phyloP scores from a whole-genome alignment of 495 filamentous ascomycete genomes.

The Recurvomyces mirabilis region DNA sequence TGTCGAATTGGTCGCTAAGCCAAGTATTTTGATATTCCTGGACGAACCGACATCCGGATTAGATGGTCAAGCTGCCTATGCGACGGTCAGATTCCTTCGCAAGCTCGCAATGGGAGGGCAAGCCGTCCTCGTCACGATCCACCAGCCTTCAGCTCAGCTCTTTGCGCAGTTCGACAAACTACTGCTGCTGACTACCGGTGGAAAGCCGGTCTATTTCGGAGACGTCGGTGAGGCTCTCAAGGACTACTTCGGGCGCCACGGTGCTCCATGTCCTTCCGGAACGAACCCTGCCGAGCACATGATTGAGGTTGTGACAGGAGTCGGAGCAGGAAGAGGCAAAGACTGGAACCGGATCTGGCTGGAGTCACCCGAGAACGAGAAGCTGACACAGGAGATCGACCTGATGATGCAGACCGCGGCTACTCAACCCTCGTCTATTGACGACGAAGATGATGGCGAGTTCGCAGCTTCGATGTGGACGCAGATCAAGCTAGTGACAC shows the following conservation, averaged over 20 bases:
- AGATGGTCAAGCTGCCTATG: slow-evolving; percentile 18
- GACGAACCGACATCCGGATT: slow-evolving; percentile 27
- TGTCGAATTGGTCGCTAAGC: slow-evolving; percentile 22
- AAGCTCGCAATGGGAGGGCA: slow-evolving; percentile 18
- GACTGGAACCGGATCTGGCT: slow-evolving; percentile 80
- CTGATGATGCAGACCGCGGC: slow-evolving; percentile 41
- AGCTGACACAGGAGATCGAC: slow-evolving; percentile 56
- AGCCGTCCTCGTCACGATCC: slow-evolving; percentile 36
- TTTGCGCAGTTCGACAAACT: slow-evolving; percentile 84
- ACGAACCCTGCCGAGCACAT: slow-evolving; percentile 95
- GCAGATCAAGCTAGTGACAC: slow-evolving; percentile 29
- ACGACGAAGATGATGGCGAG: slow-evolving; percentile 26
- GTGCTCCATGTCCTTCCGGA: slow-evolving; percentile 57
- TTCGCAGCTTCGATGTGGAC: slow-evolving; percentile 35
- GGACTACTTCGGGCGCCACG: slow-evolving; percentile 69
- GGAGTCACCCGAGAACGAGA: slow-evolving; percentile 55
- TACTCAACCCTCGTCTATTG: slow-evolving; percentile 17
- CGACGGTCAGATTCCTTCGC: slow-evolving; percentile 13
- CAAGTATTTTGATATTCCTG: slow-evolving; percentile 22
- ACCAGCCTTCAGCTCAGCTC: slow-evolving; percentile 79
- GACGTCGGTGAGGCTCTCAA: slow-evolving; percentile 68
- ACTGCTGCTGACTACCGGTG: slow-evolving; percentile 67
- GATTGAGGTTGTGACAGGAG: slow-evolving; percentile 84
- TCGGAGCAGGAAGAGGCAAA: slow-evolving; percentile 69
- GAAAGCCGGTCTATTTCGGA: slow-evolving; percentile 69